Percentiles rank a stretch among this genome's conserved stretches.
phyloP scores from a whole-genome alignment of 371 early-diverging fungal genomes.

The Actinomortierella ambigua region DNA sequence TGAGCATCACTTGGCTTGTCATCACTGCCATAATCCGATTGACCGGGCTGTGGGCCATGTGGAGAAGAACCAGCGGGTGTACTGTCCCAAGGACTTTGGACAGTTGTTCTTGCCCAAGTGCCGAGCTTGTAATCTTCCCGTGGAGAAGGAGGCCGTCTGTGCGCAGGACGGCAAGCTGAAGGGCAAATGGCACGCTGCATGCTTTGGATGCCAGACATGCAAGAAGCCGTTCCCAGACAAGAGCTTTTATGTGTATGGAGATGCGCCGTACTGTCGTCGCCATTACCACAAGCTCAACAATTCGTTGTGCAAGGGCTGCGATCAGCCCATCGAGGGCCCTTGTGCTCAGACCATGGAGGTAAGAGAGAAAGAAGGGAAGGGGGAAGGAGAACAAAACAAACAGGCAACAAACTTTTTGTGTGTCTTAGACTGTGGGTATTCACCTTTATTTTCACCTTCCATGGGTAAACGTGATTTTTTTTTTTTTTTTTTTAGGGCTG shows the following conservation, averaged over 20 bases:
- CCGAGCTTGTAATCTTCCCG: conserved; percentile 66
- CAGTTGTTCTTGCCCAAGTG: conserved; percentile 70
- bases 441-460: conserved; percentile 2
- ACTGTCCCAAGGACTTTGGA: conserved; percentile 77
- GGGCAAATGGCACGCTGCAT: conserved; percentile 80
- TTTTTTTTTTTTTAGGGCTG: conserved; percentile 34
- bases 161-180: conserved; percentile 80
- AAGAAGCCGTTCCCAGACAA: conserved; percentile 83
- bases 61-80: conserved; percentile 76
- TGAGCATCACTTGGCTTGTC: conserved; percentile 69
- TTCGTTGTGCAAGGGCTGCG: conserved; percentile 79
- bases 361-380: background rate
- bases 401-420: background rate
- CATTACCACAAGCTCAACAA: conserved; percentile 86
- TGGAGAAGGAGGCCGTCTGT: conserved; percentile 77
- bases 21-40: conserved; percentile 67
- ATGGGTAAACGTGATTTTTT: background rate
- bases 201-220: conserved; percentile 81
- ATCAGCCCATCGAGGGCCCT: conserved; percentile 83
- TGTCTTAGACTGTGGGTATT: background rate
- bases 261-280: conserved; percentile 80
- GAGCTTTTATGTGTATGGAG: conserved; percentile 84
- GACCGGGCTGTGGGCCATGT: conserved; percentile 53
- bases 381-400: background rate
- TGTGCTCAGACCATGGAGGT: conserved; percentile 83